Percentiles rank a stretch among this genome's conserved stretches.
These are phyloP conservation scores for Takashimella tepidaria DNA, from an alignment of 1,284 basidiomycete species.

Conservation along the genomic window DNA sequence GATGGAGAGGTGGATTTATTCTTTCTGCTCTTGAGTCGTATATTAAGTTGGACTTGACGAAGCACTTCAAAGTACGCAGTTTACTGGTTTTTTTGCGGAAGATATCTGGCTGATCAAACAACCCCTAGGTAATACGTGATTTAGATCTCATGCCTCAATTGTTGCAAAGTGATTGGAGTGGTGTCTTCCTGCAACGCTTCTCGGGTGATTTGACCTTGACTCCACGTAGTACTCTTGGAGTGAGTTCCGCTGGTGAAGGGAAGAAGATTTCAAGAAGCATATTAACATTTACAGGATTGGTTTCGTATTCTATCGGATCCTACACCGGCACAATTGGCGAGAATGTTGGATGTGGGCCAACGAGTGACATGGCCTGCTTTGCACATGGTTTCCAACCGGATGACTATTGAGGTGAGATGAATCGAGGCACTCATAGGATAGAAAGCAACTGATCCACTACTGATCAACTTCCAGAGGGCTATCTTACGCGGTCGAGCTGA, in stretches of 20 bases:
- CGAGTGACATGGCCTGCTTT: slow-evolving; percentile 95
- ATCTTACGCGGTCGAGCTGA: slow-evolving; percentile 73
- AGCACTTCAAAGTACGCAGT: slow-evolving; percentile 74
- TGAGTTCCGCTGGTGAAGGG: slow-evolving; percentile 41
- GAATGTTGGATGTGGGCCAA: slow-evolving; percentile 81
- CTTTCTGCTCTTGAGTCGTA: slow-evolving; percentile 87
- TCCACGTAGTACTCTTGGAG: slow-evolving; percentile 72
- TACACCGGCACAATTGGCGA: slow-evolving; percentile 65
- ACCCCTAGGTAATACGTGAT: slow-evolving; percentile 72
- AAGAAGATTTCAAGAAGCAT: slow-evolving; percentile 7
- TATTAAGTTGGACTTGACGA: slow-evolving; percentile 87
- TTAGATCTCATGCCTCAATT: slow-evolving; percentile 81
- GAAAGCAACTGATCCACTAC: neutral
- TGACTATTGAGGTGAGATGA: slow-evolving; percentile 48
- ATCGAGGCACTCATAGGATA: too few relatives aligned
- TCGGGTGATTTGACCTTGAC: slow-evolving; percentile 59
- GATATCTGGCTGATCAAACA: slow-evolving; percentile 1
- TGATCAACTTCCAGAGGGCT: slow-evolving; percentile 64
- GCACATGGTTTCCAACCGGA: slow-evolving; percentile 84
- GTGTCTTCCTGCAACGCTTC: slow-evolving; percentile 74
- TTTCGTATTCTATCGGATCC: slow-evolving; percentile 77
- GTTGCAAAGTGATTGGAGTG: slow-evolving; percentile 89
- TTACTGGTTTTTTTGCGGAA: neutral
- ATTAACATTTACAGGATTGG: slow-evolving; percentile 65
- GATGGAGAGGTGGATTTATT: slow-evolving; percentile 94